Conservation (phyloP, 148 eudicot genomes). For the Salicornia ramosissima region DNA sequence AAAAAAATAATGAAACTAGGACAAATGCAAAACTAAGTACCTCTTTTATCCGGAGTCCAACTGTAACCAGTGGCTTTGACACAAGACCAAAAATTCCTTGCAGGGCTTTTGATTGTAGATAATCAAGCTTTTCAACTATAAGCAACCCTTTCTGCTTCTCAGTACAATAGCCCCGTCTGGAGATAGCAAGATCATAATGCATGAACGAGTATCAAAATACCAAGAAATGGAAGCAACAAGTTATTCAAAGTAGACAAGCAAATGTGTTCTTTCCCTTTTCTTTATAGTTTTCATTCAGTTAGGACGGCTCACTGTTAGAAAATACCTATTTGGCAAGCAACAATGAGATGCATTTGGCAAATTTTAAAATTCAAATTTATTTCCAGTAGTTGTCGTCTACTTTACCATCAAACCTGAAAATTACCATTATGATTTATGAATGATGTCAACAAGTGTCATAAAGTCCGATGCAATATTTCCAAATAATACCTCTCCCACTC, state of each 20-base stretch:
- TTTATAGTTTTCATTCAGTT: not conserved
- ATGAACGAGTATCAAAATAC: slow-evolving; percentile 12
- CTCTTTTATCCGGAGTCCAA: slow-evolving; percentile 62
- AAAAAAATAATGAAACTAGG: not conserved
- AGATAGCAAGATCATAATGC: slow-evolving; percentile 23
- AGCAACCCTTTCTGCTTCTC: slow-evolving; percentile 86
- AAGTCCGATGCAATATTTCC: not conserved
- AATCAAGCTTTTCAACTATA: slow-evolving; percentile 84
- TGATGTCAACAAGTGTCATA: not conserved
- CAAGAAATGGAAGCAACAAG: not conserved
- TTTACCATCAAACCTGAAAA: not conserved
- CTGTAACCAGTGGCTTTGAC: slow-evolving; percentile 55
- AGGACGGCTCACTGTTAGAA: not conserved
- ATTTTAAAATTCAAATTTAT: no score
- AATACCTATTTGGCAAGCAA: not conserved
- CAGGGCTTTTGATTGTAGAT: slow-evolving; percentile 76
- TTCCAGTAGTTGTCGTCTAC: not conserved
- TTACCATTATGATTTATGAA: not conserved
- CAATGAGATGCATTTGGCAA: slow-evolving; percentile 2
- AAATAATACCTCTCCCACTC: no score
- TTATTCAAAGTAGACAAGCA: not conserved
- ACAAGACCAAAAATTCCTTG: slow-evolving; percentile 53
- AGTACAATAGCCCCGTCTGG: slow-evolving; percentile 82
- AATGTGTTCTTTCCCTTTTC: not conserved
- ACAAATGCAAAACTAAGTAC: slow-evolving; percentile 34